A percentile compares a stretch with the other conserved stretches of the same genome.
phyloP scores from a whole-genome alignment of 2,329 filamentous ascomycete genomes.

The Hawksworthiomyces lignivorus region DNA sequence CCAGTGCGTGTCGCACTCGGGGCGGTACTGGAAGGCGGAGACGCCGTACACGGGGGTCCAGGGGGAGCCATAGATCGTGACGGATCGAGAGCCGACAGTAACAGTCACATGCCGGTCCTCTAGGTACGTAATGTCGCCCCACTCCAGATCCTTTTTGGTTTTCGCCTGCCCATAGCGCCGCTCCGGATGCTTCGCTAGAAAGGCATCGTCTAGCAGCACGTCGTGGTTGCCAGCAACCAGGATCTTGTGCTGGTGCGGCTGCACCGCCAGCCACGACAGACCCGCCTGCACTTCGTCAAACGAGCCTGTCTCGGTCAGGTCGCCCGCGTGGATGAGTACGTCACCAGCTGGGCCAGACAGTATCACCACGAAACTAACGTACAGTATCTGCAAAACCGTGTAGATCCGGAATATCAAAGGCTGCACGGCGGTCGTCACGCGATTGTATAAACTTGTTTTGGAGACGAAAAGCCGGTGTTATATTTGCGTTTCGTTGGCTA shows the following conservation, averaged over 20 bases:
- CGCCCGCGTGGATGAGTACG: conserved; percentile 34
- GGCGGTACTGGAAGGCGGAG: conserved; percentile 21
- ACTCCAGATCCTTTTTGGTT: conserved; percentile 15
- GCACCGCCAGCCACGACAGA: conserved; percentile 26
- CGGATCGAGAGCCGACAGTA: neutral
- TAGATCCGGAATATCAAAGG: no score
- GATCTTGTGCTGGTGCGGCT: conserved; percentile 28
- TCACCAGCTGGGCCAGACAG: conserved; percentile 21
- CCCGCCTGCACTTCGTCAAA: conserved; percentile 29
- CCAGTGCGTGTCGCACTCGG: conserved; percentile 13
- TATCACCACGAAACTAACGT: no score
- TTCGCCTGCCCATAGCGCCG: conserved; percentile 14
- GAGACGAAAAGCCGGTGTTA: no score
- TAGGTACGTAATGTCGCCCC: conserved; percentile 18
- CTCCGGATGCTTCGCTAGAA: conserved; percentile 7
- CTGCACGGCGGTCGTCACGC: no score
- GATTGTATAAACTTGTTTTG: no score
- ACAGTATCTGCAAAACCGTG: no score
- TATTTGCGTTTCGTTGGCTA: no score
- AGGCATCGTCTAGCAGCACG: conserved; percentile 12
- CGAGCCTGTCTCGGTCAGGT: conserved; percentile 31
- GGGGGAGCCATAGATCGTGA: conserved; percentile 19
- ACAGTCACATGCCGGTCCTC: conserved; percentile 9
- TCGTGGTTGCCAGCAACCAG: conserved; percentile 23
- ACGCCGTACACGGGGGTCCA: conserved; percentile 18